phyloP scores from a whole-genome alignment of 768 basidiomycete genomes.

The Suillus placidus region DNA sequence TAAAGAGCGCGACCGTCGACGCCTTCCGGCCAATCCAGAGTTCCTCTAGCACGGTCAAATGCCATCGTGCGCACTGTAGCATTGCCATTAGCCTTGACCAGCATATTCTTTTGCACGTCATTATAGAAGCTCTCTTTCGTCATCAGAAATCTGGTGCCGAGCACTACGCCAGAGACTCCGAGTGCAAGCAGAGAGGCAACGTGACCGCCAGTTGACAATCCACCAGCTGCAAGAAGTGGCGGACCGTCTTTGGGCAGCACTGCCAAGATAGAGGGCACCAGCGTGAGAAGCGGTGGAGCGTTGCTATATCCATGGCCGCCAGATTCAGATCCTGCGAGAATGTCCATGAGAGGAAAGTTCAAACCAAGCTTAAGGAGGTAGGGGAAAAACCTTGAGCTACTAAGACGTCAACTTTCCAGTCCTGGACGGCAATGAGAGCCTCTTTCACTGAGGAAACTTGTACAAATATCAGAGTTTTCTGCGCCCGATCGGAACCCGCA shows the following conservation, averaged over 20 bases:
- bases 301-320: constrained; percentile 72
- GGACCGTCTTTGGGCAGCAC: constrained; percentile 45
- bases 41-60: constrained; percentile 61
- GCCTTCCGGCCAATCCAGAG: constrained; percentile 60
- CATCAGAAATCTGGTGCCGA: constrained; percentile 77
- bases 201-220: constrained; percentile 64
- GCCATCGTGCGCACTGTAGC: constrained; percentile 60
- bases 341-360: constrained; percentile 10
- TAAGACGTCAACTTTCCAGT: constrained; percentile 75
- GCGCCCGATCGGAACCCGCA: constrained; percentile 37
- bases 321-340: constrained; percentile 65
- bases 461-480: constrained; percentile 60
- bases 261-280: constrained; percentile 58
- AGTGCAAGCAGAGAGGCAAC: constrained; percentile 65
- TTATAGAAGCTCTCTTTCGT: constrained; percentile 66
- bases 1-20: constrained; percentile 56
- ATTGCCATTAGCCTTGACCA: constrained; percentile 48
- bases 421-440: constrained; percentile 57
- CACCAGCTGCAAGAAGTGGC: constrained; percentile 74
- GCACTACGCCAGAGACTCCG: constrained; percentile 67
- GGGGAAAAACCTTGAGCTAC: constrained; percentile 70
- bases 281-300: constrained; percentile 60
- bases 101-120: constrained; percentile 52
- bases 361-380: constrained; percentile 4
- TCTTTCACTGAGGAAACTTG: constrained; percentile 65